A percentile compares a stretch with the other conserved stretches of the same genome.
Conservation (phyloP, 2,329 filamentous ascomycete species). For the Colletotrichum karsti region DNA sequence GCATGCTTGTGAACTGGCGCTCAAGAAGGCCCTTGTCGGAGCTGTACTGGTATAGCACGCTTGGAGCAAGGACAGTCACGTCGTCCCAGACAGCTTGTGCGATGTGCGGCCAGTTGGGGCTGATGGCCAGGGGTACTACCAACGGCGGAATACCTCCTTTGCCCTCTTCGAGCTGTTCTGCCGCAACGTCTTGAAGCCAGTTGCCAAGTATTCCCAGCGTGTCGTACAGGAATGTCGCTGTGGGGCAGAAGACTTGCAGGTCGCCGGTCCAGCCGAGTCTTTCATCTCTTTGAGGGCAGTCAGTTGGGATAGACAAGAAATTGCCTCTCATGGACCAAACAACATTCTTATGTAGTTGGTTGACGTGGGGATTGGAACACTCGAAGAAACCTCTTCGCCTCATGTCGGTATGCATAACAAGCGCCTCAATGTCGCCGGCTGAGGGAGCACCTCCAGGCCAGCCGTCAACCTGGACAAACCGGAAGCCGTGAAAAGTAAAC, state of each 20-base stretch:
- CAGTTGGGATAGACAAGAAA: constrained; percentile 20
- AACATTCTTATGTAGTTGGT: constrained; percentile 15
- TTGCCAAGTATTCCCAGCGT: constrained; percentile 15
- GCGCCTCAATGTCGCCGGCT: neutral
- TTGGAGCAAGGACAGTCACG: constrained; percentile 9
- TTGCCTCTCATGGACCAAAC: constrained; percentile 27
- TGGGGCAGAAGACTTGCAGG: constrained; percentile 17
- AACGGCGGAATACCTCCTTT: constrained; percentile 43
- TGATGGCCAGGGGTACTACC: constrained; percentile 38
- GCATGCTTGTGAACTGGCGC: constrained; percentile 17
- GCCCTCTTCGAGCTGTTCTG: constrained; percentile 33
- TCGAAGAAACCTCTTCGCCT: constrained; percentile 21
- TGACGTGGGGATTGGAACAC: constrained; percentile 14
- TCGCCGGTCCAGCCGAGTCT: constrained; percentile 24
- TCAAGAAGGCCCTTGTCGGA: constrained; percentile 10
- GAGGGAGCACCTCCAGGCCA: constrained; percentile 12
- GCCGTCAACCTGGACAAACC: constrained; percentile 10
- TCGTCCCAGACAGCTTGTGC: constrained; percentile 26
- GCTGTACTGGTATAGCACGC: constrained; percentile 15
- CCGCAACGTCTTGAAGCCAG: constrained; percentile 22
- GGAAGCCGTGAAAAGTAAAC: constrained; percentile 25
- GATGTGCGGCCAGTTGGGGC: constrained; percentile 24
- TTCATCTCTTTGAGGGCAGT: constrained; percentile 23
- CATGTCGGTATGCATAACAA: constrained; percentile 23
- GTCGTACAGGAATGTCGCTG: constrained; percentile 19